Base-by-base conservation (phyloP, 2,329 filamentous ascomycete genomes). In the Trichophyton simii region DNA sequence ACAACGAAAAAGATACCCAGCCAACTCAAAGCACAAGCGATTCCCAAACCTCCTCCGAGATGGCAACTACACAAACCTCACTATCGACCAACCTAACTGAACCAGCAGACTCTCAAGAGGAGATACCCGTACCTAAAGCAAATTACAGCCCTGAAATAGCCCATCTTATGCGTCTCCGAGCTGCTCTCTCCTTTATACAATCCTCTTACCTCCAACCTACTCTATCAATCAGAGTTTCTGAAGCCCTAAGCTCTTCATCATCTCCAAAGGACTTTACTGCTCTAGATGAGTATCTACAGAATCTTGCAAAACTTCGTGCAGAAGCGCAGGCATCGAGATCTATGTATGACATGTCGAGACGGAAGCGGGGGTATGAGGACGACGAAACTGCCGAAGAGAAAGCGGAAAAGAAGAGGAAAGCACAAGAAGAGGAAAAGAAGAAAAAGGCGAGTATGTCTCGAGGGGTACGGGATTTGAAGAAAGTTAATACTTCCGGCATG, bases 401-500 rank as follows among this genome's bases (percentile, higher is more conserved):
- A n/a, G 84, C 84, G 2, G 88, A 91, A 72, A 96, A 94, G 82
- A 91, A 87, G 77, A 80, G 87, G 50, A 91, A 86, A 72, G 84
- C 87, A 75, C 91, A 96, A 58, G 92, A 96, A 64, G 91, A 96
- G 63, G 91, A 96, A 63, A 88, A 87, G 76, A 87, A 84, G 72
- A 91, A 86, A 75, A 91, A 95, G 76, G 83, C 82, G 2, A 79
- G 78, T 25, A 83, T 89, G 75, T 94, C 88, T 64, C 80, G 85
- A 31, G 91, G 84, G 0, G 84, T 96, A 0, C 86, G 85, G 71
- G 82, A 91, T 57, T 72, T 99, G 69, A 88, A 88, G 72, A 99
- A 97, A 77, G 92, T 91, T 57, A 88, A 97, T 75, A 91, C 87
- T 0, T 83, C 77, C 22, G 94, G 94, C 1, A 99, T 99, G 94